Evolutionary conservation across 176 grass and related monocot genomes (phyloP).

Genomic region (Oryza glumipatula): DNA sequence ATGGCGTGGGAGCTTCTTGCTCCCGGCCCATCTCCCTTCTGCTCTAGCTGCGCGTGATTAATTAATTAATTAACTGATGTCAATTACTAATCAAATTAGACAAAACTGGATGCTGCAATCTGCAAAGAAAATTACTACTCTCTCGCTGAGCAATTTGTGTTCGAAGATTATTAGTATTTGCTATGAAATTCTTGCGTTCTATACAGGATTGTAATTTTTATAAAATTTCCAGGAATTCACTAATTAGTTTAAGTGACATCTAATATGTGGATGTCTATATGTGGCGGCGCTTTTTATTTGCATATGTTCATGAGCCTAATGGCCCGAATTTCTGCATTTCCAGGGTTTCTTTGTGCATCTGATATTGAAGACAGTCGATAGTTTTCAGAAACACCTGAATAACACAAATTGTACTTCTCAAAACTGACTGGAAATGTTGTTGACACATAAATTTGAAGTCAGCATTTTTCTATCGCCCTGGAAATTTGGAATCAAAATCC

Average conservation of each 20-base stretch:
- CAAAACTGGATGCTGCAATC: too few relatives aligned
- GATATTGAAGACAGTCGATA: neutral
- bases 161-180: neutral
- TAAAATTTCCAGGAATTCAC: neutral
- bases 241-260: neutral
- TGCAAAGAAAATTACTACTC: too few relatives aligned
- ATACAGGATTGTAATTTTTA: too few relatives aligned
- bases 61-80: too few relatives aligned
- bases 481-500: neutral
- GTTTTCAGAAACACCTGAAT: neutral
- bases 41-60: slow-evolving; percentile 47
- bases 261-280: neutral
- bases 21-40: slow-evolving; percentile 68
- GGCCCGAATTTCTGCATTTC: neutral
- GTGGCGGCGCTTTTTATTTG: neutral
- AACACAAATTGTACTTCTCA: neutral
- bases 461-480: neutral
- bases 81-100: too few relatives aligned
- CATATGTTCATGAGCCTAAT: neutral
- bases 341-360: neutral
- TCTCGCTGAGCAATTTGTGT: neutral
- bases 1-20: slow-evolving; percentile 88
- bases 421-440: neutral
- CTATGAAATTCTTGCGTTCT: neutral
- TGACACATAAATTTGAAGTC: neutral